These are phyloP conservation scores for Zychaea mexicana DNA, from an alignment of 371 early-diverging fungal species.

Conservation along the genomic window DNA sequence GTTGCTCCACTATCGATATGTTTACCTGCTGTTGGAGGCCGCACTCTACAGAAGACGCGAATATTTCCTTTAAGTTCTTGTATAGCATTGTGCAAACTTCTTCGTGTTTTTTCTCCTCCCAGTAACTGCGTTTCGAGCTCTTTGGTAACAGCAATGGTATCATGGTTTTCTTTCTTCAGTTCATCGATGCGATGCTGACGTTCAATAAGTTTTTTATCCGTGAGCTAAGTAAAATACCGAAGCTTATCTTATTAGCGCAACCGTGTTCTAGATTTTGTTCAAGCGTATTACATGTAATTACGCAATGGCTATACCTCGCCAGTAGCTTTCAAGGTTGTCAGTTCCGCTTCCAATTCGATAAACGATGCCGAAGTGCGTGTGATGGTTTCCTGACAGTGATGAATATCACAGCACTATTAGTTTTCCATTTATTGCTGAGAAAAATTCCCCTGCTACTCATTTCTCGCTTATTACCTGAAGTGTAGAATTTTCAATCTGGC, in stretches of 20 bases:
- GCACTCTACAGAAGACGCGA: constrained; percentile 95
- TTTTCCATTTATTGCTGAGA: too few relatives aligned
- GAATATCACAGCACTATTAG: too few relatives aligned
- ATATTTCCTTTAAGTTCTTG: constrained; percentile 98
- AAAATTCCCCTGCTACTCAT: not conserved
- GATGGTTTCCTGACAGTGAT: constrained; percentile 16
- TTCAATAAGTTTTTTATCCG: constrained; percentile 44
- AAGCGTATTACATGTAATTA: too few relatives aligned
- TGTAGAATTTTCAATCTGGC: constrained; percentile 10
- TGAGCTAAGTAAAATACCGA: constrained; percentile 20
- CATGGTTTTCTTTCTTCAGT: constrained; percentile 32
- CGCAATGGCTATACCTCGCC: constrained; percentile 40
- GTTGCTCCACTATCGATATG: not conserved
- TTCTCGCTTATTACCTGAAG: constrained; percentile 11
- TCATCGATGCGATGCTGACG: constrained; percentile 53
- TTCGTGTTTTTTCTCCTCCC: constrained; percentile 76
- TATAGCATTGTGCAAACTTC: constrained; percentile 88
- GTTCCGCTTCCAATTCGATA: constrained; percentile 49
- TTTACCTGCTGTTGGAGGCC: constrained; percentile 69
- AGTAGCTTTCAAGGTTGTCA: constrained; percentile 40
- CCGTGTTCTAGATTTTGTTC: too few relatives aligned
- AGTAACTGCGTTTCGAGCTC: constrained; percentile 70
- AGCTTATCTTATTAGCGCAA: too few relatives aligned
- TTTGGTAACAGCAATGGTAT: constrained; percentile 12
- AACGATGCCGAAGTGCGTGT: constrained; percentile 41